phyloP scores from a whole-genome alignment of 352 stramenopile species.

The Phytophthora crassamura region DNA sequence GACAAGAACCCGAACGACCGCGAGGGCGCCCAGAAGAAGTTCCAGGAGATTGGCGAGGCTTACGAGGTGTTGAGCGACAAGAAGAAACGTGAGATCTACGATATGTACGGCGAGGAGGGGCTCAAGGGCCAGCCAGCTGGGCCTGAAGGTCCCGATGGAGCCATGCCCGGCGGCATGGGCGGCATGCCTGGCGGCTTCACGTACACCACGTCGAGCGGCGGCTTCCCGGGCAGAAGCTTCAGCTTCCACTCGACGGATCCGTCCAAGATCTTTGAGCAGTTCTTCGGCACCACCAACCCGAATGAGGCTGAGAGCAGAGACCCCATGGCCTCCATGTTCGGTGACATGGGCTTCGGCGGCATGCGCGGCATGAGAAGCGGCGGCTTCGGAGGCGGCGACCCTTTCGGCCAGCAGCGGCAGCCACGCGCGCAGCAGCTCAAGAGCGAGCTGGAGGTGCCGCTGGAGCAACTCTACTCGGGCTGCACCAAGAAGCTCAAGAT shows the following conservation, averaged over 20 bases:
- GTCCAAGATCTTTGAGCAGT: conserved; percentile 92
- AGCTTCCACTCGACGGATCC: conserved; percentile 84
- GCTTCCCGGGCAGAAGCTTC: conserved; percentile 75
- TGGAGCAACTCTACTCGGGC: conserved; percentile 89
- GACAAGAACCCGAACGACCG: conserved; percentile 93
- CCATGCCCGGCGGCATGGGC: conserved; percentile 57
- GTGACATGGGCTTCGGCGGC: conserved; percentile 58
- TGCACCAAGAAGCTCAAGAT: conserved; percentile 95
- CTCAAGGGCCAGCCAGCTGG: conserved; percentile 68
- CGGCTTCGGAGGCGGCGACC: conserved; percentile 45
- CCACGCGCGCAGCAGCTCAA: conserved; percentile 64
- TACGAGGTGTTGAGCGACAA: conserved; percentile 95
- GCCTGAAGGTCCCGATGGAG: conserved; percentile 37
- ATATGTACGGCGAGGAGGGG: conserved; percentile 93
- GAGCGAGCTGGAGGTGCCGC: conserved; percentile 92
- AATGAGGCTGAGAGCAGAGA: conserved; percentile 77
- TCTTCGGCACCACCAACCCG: conserved; percentile 88
- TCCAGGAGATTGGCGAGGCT: conserved; percentile 93
- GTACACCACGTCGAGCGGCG: conserved; percentile 43
- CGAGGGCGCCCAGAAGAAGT: conserved; percentile 89
- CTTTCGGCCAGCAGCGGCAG: conserved; percentile 45
- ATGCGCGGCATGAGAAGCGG: conserved; percentile 51
- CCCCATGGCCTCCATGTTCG: conserved; percentile 79
- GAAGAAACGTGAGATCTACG: conserved; percentile 93
- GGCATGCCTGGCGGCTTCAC: conserved; percentile 64